Evolutionary conservation across 768 basidiomycete species (phyloP).

Genomic region (Suillus subalutaceus): DNA sequence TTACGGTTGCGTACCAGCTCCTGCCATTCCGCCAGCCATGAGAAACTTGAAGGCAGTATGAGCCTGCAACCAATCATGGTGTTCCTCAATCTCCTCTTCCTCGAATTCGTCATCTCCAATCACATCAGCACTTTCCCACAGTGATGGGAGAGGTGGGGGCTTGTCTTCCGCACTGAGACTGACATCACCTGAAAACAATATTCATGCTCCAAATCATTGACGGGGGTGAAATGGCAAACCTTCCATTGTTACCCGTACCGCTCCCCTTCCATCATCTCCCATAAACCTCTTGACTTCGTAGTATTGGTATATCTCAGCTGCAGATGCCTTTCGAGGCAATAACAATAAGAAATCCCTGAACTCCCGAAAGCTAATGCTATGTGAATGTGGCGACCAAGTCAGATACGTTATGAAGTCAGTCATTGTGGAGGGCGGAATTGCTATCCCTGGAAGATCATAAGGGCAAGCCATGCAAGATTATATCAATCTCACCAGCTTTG

Average conservation of each 20-base stretch:
- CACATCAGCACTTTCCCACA: slow-evolving; percentile 20
- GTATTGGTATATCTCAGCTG: slow-evolving; percentile 84
- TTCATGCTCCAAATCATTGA: slow-evolving; percentile 21
- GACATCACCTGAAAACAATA: slow-evolving; percentile 64
- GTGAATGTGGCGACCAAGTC: slow-evolving; percentile 69
- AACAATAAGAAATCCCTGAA: slow-evolving; percentile 91
- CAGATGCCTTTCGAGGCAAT: slow-evolving; percentile 77
- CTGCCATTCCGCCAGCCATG: slow-evolving; percentile 91
- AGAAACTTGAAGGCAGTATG: slow-evolving; percentile 86
- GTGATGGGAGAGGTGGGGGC: slow-evolving; percentile 40
- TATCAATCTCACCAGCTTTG: slow-evolving; percentile 61
- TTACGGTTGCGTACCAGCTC: slow-evolving; percentile 68
- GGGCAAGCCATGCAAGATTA: slow-evolving; percentile 22
- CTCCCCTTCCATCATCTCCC: slow-evolving; percentile 76
- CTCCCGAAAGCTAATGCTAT: slow-evolving; percentile 76
- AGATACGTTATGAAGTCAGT: slow-evolving; percentile 81
- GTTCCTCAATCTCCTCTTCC: slow-evolving; percentile 63
- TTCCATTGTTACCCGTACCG: slow-evolving; percentile 87
- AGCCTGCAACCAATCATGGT: slow-evolving; percentile 63
- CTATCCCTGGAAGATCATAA: slow-evolving; percentile 58
- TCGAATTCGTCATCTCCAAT: slow-evolving; percentile 42
- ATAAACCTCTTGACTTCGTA: slow-evolving; percentile 71
- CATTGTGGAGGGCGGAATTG: slow-evolving; percentile 67
- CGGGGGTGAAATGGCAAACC: slow-evolving; percentile 48
- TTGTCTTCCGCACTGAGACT: slow-evolving; percentile 78